These are phyloP conservation scores for Shiraia bambusicola DNA, from an alignment of 2,329 filamentous ascomycete species.

Conservation along the genomic window DNA sequence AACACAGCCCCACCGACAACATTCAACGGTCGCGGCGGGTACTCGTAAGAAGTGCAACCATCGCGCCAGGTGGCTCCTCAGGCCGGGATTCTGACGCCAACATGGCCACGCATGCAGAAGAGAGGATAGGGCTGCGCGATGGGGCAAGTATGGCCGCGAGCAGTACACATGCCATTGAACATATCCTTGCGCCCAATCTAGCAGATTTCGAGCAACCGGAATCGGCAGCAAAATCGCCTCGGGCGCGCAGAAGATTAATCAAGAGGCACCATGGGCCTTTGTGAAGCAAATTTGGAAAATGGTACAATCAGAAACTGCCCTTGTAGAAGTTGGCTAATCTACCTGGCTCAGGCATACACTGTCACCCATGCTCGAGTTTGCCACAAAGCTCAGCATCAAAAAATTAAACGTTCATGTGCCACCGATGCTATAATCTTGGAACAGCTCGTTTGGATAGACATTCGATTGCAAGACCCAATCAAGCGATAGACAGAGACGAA, in stretches of 20 bases:
- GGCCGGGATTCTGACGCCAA: conserved; percentile 14
- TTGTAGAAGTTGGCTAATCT: too few species aligned
- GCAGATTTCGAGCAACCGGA: conserved; percentile 8
- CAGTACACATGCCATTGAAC: conserved; percentile 13
- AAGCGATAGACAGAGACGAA: too few species aligned
- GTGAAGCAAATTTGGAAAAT: neutral
- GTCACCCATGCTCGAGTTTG: too few species aligned
- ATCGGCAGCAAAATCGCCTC: conserved; percentile 8
- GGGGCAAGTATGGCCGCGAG: conserved; percentile 24
- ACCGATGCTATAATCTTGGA: too few species aligned
- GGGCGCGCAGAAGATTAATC: conserved; percentile 16
- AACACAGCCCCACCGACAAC: conserved; percentile 13
- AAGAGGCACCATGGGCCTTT: conserved; percentile 23
- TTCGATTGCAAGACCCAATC: too few species aligned
- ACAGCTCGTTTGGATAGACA: too few species aligned
- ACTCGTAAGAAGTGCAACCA: conserved; percentile 15
- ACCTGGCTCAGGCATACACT: too few species aligned
- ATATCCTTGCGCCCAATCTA: conserved; percentile 19
- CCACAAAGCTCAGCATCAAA: too few species aligned
- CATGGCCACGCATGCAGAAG: conserved; percentile 9
- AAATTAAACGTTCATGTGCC: too few species aligned
- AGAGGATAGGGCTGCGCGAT: conserved; percentile 11
- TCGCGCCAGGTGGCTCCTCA: conserved; percentile 9
- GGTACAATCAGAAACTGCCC: too few species aligned
- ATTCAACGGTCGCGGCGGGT: conserved; percentile 26